Evolutionary conservation across 139 green algal genomes (phyloP), one percentile per base, ranked within the genome.

Genomic region (Ettlia oleoabundans): DNA sequence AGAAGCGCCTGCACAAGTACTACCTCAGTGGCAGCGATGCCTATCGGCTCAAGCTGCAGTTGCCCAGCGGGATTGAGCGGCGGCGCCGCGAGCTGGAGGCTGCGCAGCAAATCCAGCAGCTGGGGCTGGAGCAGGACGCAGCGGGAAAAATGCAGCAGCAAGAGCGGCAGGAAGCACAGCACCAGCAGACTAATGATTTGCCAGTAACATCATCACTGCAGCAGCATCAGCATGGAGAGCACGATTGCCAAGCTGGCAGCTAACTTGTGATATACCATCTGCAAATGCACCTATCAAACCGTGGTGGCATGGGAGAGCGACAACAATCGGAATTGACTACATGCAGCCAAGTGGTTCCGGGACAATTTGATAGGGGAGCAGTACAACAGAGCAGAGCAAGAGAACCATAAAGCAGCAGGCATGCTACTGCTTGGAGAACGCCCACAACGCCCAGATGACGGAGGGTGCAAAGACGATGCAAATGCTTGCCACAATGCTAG

Each of bases 21-120:
- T 99, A 99, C 85, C 81, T 99, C 35, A 98, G 93, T 51, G 96
- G 96, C 33, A 86, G 80, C 13, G 97, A 99, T 78, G 97, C 97
- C 5, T 99, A 95, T 88, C 90, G 97, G 2, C 86, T 99, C 1
- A 99, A 99, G 91, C 92, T 99, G 78, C 84, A 96, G 80, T 84
- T 99, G 65, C 97, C 95, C n/a, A 47, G 18, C 26, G 26, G 33
- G 6, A 26, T n/a, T 1, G 64, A 32, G 30, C 15, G 19, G 64
- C 37, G 5, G 40, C 42, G n/a, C 1, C 35, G 66, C 28, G 78
- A 78, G 64, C 38, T 84, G n/a, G 78, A 84, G 38, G 78, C 65
- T 18, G 78, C 64, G 40, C 38, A 71, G 61, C 41, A 84, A 40
- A 32, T 84, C 19, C 64, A 78, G 61, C 28, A 69, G 22, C 80